Base-by-base conservation (phyloP, 805 yeast genomes). In the Starmera caribaea region DNA sequence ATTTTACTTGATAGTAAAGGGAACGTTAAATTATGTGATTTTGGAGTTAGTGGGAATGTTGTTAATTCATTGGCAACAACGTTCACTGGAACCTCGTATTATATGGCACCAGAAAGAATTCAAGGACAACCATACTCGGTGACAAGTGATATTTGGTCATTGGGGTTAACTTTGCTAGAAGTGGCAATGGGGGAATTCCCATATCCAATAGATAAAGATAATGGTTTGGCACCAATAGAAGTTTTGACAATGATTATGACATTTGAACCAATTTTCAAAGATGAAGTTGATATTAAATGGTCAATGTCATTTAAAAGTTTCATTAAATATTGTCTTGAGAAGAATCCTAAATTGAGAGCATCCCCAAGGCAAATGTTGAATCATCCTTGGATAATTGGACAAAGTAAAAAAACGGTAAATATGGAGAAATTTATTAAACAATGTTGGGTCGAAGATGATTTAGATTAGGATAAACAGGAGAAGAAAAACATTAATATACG, bases 61-160 rank as follows among this genome's bases (percentile, higher is more conserved):
- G 96, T 90, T 28, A 83, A 92, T 59, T 87, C 96, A 0, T 66
- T 92, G 36, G 97, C 97, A 1, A 86, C 96, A 1, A 92, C 98
- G 0, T 92, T 89, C 55, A 92, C 96, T 0, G 98, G 98, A 2
- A 92, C 98, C 0, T 89, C 95, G 10, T 90, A 86, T 57, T 92
- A 92, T 60, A 92, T 92, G 98, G 97, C 98, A 0, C 98, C 98
- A 0, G 98, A 92, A 60, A 72, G 98, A 50, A 90, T 92, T 38
- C 85, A 85, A 65, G 97, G 96, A 26, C 90, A 87, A 54, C 92
- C 96, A 1, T 92, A 92, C 55, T 82, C 95, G 10, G 96, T 90
- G 3, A 85, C 95, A 4, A 81, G 94, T 51, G 98, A 92, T 57
- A 90, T 92, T 13, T 92, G 98, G 98, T 88, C 97, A 1, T 63